Percentiles rank a stretch among this genome's conserved stretches.
phyloP scores from a whole-genome alignment of 768 basidiomycete species.

The Kondoa malvinella region DNA sequence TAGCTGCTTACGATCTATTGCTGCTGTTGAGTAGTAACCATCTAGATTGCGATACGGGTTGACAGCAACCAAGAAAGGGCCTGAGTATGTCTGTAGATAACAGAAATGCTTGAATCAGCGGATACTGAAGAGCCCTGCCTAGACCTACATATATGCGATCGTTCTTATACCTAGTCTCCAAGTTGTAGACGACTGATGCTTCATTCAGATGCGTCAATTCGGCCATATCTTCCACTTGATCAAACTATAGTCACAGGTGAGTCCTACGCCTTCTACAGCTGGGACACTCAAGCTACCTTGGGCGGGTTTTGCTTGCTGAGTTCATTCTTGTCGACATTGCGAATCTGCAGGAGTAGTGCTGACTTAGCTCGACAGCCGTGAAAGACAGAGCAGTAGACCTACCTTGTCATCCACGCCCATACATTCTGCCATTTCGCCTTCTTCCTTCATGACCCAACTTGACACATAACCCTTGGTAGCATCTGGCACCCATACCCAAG shows the following conservation, averaged over 20 bases:
- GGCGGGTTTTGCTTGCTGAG: constrained; percentile 95
- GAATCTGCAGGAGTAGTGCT: constrained; percentile 36
- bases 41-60: constrained; percentile 70
- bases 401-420: constrained; percentile 17
- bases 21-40: constrained; percentile 71
- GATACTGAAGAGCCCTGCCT: neutral
- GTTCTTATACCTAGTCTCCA: constrained; percentile 73
- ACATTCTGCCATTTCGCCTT: constrained; percentile 29
- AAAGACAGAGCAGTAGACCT: neutral
- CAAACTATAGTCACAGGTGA: constrained; percentile 40
- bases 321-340: constrained; percentile 56
- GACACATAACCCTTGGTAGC: constrained; percentile 80
- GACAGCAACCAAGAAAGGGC: constrained; percentile 92
- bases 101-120: neutral
- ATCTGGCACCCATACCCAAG: constrained; percentile 97
- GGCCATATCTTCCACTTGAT: constrained; percentile 92
- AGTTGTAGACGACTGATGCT: constrained; percentile 96
- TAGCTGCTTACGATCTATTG: constrained; percentile 59
- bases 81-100: constrained; percentile 60
- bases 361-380: neutral
- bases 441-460: constrained; percentile 79
- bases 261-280: neutral
- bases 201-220: constrained; percentile 96
- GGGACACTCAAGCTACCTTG: constrained; percentile 39
- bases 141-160: constrained; percentile 74